These are phyloP conservation scores for Cyberlindnera mycetangii DNA, from an alignment of 805 yeast species.

Conservation along the genomic window DNA sequence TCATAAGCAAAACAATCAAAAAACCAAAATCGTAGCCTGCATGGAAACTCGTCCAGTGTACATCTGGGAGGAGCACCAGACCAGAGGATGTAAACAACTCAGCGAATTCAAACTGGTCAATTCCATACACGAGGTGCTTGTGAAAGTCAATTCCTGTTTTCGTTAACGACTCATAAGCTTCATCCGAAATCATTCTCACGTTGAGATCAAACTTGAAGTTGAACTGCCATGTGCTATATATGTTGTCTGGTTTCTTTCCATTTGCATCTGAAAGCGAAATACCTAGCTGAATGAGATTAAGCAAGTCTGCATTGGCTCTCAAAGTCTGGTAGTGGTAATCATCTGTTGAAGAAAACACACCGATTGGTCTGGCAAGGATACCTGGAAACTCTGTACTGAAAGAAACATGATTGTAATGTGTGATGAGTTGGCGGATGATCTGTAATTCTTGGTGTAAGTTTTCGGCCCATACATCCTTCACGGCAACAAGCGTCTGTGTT, in stretches of 20 bases:
- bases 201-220: slow-evolving; percentile 80
- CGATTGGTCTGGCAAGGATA: slow-evolving; percentile 92
- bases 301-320: slow-evolving; percentile 84
- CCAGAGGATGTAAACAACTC: slow-evolving; percentile 86
- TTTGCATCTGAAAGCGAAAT: slow-evolving; percentile 66
- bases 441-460: slow-evolving; percentile 68
- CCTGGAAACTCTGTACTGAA: slow-evolving; percentile 96
- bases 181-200: slow-evolving; percentile 82
- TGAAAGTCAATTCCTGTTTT: slow-evolving; percentile 83
- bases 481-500: slow-evolving; percentile 35
- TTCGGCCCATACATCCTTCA: slow-evolving; percentile 72
- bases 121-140: slow-evolving; percentile 71
- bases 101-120: slow-evolving; percentile 76
- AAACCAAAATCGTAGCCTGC: slow-evolving; percentile 95
- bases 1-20: slow-evolving; percentile 70
- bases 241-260: slow-evolving; percentile 66
- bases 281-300: slow-evolving; percentile 84
- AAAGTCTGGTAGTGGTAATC: slow-evolving; percentile 97
- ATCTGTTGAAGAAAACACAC: slow-evolving; percentile 80
- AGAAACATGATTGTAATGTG: slow-evolving; percentile 55
- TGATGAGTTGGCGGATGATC: slow-evolving; percentile 54
- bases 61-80: slow-evolving; percentile 57
- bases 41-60: slow-evolving; percentile 90
- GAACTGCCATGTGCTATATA: slow-evolving; percentile 91
- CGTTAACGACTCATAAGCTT: slow-evolving; percentile 72